Percentiles rank a stretch among this genome's conserved stretches.
Conservation (phyloP, 139 green algal genomes). For the Monoraphidium neglectum region DNA sequence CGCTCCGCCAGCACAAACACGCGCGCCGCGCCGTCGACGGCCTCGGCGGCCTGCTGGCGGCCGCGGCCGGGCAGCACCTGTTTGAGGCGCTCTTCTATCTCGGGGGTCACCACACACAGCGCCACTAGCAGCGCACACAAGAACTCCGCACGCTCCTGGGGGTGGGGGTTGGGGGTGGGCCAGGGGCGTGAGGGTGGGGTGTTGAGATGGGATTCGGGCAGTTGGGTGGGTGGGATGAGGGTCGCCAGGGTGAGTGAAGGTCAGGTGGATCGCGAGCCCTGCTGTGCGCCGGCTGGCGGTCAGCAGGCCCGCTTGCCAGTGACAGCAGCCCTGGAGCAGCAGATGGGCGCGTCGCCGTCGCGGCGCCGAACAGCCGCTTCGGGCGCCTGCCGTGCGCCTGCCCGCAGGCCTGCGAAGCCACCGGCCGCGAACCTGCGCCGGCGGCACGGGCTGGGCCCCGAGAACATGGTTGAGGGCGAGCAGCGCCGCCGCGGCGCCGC, state of each 20-base stretch:
- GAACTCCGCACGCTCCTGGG: constrained; percentile 67
- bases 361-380: not conserved
- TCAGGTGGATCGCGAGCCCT: too few relatives aligned
- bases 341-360: too few relatives aligned
- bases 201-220: not conserved
- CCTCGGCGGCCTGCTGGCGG: constrained; percentile 37
- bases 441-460: constrained; percentile 34
- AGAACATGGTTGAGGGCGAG: constrained; percentile 75
- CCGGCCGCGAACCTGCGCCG: constrained; percentile 37
- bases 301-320: too few relatives aligned
- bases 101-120: constrained; percentile 60
- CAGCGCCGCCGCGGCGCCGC: constrained; percentile 48
- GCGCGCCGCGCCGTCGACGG: constrained; percentile 46
- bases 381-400: not conserved
- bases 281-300: too few relatives aligned
- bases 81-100: constrained; percentile 72
- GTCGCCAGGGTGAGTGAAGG: too few relatives aligned
- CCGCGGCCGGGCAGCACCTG: constrained; percentile 64
- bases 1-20: constrained; percentile 32
- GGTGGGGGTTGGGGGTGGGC: not conserved
- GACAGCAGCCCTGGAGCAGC: not conserved
- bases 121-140: constrained; percentile 64
- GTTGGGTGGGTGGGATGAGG: not conserved
- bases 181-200: not conserved
- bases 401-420: not conserved